These are phyloP conservation scores for Phytopythium sindhum DNA, from an alignment of 352 stramenopile genomes.

Conservation along the genomic window DNA sequence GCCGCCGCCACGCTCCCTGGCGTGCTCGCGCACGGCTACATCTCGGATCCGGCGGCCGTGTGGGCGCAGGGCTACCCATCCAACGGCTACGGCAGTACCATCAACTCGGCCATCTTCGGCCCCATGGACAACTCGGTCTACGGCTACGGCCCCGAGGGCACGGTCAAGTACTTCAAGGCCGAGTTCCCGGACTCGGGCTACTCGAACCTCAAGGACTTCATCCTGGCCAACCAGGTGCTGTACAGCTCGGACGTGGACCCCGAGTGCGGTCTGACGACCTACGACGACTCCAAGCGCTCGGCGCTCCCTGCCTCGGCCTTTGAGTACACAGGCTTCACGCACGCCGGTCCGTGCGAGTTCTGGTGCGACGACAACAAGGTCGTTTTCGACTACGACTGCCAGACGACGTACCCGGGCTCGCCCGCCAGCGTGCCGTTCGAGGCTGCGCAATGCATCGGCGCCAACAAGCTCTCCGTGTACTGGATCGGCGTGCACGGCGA, in stretches of 20 bases:
- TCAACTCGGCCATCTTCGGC: conserved; percentile 37
- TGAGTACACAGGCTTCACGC: conserved; percentile 50
- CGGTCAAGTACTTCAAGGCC: conserved; percentile 32
- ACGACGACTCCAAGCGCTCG: conserved; percentile 11
- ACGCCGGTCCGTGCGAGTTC: conserved; percentile 55
- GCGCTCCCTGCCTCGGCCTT: conserved; percentile 31
- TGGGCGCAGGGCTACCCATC: conserved; percentile 36
- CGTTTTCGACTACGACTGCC: conserved; percentile 45
- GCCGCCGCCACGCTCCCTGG: not conserved
- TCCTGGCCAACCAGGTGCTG: conserved; percentile 42
- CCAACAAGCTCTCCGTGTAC: conserved; percentile 48
- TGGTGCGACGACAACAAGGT: conserved; percentile 61
- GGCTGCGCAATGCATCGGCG: conserved; percentile 31
- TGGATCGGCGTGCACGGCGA: conserved; percentile 33
- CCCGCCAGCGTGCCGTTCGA: conserved; percentile 16
- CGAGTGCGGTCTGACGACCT: conserved; percentile 17
- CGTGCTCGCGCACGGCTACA: conserved; percentile 32
- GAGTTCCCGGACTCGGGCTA: conserved; percentile 33
- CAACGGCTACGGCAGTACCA: conserved; percentile 48
- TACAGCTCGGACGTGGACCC: conserved; percentile 26
- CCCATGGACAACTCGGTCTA: conserved; percentile 32
- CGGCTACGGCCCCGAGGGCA: conserved; percentile 35
- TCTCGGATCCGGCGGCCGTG: conserved; percentile 29
- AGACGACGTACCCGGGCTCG: conserved; percentile 29
- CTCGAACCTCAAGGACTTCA: conserved; percentile 34